These are phyloP conservation scores for Fusarium sp. DNA, from an alignment of 2,329 filamentous ascomycete species.

Conservation along the genomic window DNA sequence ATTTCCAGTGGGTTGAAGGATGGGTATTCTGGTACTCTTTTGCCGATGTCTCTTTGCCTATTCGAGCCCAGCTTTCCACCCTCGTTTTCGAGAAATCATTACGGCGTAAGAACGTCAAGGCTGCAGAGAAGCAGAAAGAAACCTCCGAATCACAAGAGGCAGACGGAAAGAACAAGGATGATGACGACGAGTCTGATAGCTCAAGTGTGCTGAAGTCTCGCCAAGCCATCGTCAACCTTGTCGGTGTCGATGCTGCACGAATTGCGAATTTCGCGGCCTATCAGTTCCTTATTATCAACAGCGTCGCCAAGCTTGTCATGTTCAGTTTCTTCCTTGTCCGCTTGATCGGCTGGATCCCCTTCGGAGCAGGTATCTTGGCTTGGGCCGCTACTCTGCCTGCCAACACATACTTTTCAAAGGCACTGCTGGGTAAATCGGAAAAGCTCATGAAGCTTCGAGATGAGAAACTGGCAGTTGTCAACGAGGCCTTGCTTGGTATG, in stretches of 20 bases:
- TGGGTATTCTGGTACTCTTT: conserved; percentile 75
- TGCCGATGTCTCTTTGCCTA: conserved; percentile 70
- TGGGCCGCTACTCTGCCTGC: conserved; percentile 74
- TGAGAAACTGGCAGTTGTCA: conserved; percentile 78
- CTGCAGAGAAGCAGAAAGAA: conserved; percentile 60
- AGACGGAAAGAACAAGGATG: conserved; percentile 61
- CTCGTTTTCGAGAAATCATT: conserved; percentile 82
- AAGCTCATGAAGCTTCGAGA: conserved; percentile 80
- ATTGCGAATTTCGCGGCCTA: conserved; percentile 75
- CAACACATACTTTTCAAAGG: conserved; percentile 74
- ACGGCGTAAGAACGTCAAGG: conserved; percentile 80
- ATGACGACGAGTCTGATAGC: conserved; percentile 59
- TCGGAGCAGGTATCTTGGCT: conserved; percentile 72
- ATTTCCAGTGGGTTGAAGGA: conserved; percentile 66
- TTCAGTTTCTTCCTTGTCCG: conserved; percentile 74
- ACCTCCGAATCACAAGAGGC: conserved; percentile 44
- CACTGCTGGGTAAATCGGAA: conserved; percentile 73
- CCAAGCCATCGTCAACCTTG: conserved; percentile 80
- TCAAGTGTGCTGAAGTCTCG: conserved; percentile 56
- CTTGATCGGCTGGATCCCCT: conserved; percentile 77
- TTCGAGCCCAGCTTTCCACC: conserved; percentile 76
- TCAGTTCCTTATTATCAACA: conserved; percentile 72
- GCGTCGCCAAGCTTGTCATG: conserved; percentile 70
- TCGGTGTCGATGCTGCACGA: conserved; percentile 79
- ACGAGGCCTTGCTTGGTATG: conserved; percentile 81